These are phyloP conservation scores for Epichloe gansuensis DNA, from an alignment of 2,329 filamentous ascomycete genomes.

Conservation along the genomic window DNA sequence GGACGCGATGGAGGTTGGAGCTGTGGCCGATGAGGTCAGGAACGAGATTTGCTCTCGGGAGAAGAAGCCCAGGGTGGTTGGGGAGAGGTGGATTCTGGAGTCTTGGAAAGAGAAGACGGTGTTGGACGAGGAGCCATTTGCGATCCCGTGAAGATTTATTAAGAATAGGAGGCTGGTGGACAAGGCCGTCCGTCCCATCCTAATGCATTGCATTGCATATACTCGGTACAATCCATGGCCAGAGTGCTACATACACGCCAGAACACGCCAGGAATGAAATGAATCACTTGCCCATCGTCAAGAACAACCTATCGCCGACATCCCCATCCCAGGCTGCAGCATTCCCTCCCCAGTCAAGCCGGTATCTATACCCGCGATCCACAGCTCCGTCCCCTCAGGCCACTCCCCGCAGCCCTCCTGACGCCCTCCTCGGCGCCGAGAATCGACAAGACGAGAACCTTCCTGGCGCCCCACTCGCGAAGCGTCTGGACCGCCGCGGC, in stretches of 20 bases:
- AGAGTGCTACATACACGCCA: too few species aligned
- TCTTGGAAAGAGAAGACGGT: constrained; percentile 70
- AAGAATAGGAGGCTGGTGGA: too few species aligned
- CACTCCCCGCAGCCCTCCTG: constrained; percentile 61
- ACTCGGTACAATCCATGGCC: too few species aligned
- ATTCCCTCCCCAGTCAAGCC: constrained; percentile 69
- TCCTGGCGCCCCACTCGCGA: constrained; percentile 80
- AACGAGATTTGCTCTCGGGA: constrained; percentile 31
- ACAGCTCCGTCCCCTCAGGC: constrained; percentile 66
- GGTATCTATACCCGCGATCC: constrained; percentile 68
- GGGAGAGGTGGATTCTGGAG: constrained; percentile 59
- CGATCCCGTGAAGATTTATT: constrained; percentile 11
- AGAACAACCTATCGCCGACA: constrained; percentile 78
- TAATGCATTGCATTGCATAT: too few species aligned
- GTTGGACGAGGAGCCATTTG: constrained; percentile 63
- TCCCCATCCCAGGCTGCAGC: constrained; percentile 83
- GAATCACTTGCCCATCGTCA: constrained; percentile 40
- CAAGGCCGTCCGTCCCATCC: too few species aligned
- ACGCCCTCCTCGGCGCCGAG: constrained; percentile 65
- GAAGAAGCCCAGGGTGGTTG: constrained; percentile 57
- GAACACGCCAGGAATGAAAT: background rate
- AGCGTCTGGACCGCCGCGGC: constrained; percentile 82
- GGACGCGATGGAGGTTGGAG: constrained; percentile 25
- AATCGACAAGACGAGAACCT: constrained; percentile 64
- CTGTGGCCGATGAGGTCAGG: constrained; percentile 32